Evolutionary conservation across 2,329 filamentous ascomycete species (phyloP).

Genomic region (Aspergillus bombycis): DNA sequence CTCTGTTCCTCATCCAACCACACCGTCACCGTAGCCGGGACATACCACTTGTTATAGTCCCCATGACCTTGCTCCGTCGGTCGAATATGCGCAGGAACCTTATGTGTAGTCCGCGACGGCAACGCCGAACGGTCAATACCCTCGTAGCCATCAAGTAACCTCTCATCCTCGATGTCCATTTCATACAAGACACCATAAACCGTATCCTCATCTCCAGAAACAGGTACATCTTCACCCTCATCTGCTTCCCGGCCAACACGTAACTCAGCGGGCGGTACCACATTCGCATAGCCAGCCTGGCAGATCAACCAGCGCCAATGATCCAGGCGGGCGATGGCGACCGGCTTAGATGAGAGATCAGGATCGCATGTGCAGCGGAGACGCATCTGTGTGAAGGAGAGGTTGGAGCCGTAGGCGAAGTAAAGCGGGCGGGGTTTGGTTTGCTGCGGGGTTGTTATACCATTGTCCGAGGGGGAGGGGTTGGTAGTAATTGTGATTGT

Average conservation of each 20-base stretch:
- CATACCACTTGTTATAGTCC: slow-evolving; percentile 44
- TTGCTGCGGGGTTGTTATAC: slow-evolving; percentile 23
- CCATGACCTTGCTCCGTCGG: slow-evolving; percentile 38
- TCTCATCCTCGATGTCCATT: slow-evolving; percentile 41
- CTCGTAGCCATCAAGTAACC: slow-evolving; percentile 43
- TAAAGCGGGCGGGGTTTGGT: slow-evolving; percentile 36
- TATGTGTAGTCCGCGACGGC: slow-evolving; percentile 2
- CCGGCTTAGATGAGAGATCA: slow-evolving; percentile 35
- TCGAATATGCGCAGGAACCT: slow-evolving; percentile 22
- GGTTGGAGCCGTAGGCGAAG: slow-evolving; percentile 50
- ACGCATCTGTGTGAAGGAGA: slow-evolving; percentile 46
- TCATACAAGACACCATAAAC: slow-evolving; percentile 48
- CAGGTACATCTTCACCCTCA: slow-evolving; percentile 22
- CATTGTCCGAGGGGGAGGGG: slow-evolving; percentile 13
- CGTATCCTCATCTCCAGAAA: slow-evolving; percentile 28
- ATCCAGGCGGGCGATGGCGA: slow-evolving; percentile 44
- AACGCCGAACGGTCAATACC: slow-evolving; percentile 33
- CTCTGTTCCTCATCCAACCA: slow-evolving; percentile 34
- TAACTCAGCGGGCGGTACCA: slow-evolving; percentile 33
- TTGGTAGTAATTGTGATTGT: slow-evolving; percentile 10
- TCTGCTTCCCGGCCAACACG: slow-evolving; percentile 26
- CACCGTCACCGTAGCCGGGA: slow-evolving; percentile 30
- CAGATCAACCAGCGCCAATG: slow-evolving; percentile 47
- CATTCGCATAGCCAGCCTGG: slow-evolving; percentile 46
- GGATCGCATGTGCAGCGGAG: slow-evolving; percentile 39